Base-by-base conservation (phyloP, 176 grass and related monocot genomes). In the Echinochloa phyllopogon region DNA sequence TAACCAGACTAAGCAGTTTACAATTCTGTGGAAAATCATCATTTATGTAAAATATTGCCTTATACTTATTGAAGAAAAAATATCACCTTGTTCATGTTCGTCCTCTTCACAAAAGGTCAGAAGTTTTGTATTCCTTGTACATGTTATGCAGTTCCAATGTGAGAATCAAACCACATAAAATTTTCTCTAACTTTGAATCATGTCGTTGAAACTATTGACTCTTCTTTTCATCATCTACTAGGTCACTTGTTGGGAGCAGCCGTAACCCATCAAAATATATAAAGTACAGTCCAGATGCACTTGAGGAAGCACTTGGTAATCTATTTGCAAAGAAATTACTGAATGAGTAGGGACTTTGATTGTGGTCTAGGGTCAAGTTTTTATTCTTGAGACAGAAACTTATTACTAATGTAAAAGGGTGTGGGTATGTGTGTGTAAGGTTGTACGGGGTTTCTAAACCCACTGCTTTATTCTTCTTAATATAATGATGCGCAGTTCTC, bases 211-310 rank as follows among this genome's bases (percentile, higher is more conserved):
- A 44, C 18, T 18, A 61, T 69, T 33, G n/a, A 45, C 43, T 59
- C 1, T 21, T 21, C 36, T 65, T 33, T 86, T 81, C 12, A 8
- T 77, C n/a, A 83, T 72, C 21, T 65, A 93, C 21, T 65, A 93
- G 88, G 85, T 67, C 88, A 75, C 78, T 90, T 62, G 41, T 90
- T 56, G 88, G 90, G 74, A 89, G 87, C 25, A 68, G 78, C 49
- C 72, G 75, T 47, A 81, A 55, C 24, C 10, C 84, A 66, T 79
- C 69, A 15, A 90, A 88, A 69, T 83, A 90, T 45, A 86, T 93
- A 14, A 93, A 85, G 61, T 90, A 88, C 36, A 79, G 60, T 76
- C 77, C 91, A 69, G 88, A 90, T 63, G 39, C 80, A 69, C 82
- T 93, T 79, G 88, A 92, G 56, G 69, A 68, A 84, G 72, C 10